Evolutionary conservation across 2,329 filamentous ascomycete species (phyloP).

Genomic region (Ceratocystis albifundus): DNA sequence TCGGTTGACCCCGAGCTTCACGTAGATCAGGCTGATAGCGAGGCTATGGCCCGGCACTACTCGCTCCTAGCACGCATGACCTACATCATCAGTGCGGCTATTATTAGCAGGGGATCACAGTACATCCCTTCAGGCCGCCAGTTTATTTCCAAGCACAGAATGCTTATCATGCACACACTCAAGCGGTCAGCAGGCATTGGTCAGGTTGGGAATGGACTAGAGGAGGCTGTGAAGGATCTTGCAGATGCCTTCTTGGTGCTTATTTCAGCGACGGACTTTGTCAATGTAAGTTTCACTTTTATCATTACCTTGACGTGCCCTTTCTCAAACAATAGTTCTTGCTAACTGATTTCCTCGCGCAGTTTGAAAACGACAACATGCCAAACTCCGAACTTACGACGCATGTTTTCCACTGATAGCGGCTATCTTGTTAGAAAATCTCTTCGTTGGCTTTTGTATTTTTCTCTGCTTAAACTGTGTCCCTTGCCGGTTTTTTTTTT

Average conservation of each 20-base stretch:
- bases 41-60: slow-evolving; percentile 71
- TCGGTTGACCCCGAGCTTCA: slow-evolving; percentile 85
- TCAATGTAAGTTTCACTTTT: slow-evolving; percentile 54
- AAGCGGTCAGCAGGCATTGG: slow-evolving; percentile 80
- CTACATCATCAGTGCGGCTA: slow-evolving; percentile 68
- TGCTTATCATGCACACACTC: slow-evolving; percentile 75
- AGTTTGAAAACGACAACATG: slow-evolving; percentile 35
- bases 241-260: slow-evolving; percentile 77
- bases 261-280: slow-evolving; percentile 69
- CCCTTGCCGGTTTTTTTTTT: slow-evolving; percentile 3
- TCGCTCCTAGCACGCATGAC: slow-evolving; percentile 68
- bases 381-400: slow-evolving; percentile 30
- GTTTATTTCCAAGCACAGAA: slow-evolving; percentile 73
- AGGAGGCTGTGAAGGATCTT: slow-evolving; percentile 58
- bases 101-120: slow-evolving; percentile 69
- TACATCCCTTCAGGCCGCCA: slow-evolving; percentile 68
- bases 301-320: not conserved
- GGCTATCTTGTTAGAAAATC: not conserved
- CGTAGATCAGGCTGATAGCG: slow-evolving; percentile 53
- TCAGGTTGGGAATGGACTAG: slow-evolving; percentile 33
- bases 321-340: not conserved
- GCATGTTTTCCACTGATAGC: slow-evolving; percentile 19
- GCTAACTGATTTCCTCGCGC: not conserved
- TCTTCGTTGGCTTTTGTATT: slow-evolving; percentile 4
- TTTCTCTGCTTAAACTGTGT: slow-evolving; percentile 5